A percentile compares a stretch with the other conserved stretches of the same genome.
These are phyloP conservation scores for Talinum fruticosum DNA, from an alignment of 148 eudicot species.

Conservation along the genomic window DNA sequence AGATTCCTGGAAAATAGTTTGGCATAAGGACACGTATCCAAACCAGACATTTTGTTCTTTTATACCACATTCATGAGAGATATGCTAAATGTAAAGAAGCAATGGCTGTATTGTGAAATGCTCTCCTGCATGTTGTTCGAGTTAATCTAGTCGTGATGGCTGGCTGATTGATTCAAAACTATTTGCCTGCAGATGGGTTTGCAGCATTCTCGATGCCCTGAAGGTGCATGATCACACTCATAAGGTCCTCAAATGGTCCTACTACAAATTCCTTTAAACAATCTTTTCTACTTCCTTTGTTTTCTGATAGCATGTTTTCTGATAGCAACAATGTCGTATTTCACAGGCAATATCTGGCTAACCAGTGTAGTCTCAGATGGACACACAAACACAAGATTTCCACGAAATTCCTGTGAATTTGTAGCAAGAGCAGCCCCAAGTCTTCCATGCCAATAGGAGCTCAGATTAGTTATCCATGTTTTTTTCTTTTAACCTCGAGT, in stretches of 20 bases:
- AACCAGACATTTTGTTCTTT: neutral
- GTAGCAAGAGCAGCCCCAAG: neutral
- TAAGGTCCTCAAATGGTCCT: conserved; percentile 32
- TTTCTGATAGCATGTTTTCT: conserved; percentile 21
- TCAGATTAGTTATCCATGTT: neutral
- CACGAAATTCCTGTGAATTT: too few species aligned
- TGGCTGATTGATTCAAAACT: conserved; percentile 1
- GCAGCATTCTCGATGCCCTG: conserved; percentile 75
- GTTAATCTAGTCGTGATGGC: neutral
- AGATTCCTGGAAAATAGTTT: too few species aligned
- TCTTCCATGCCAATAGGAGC: neutral
- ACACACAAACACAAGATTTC: neutral
- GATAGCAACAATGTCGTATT: neutral
- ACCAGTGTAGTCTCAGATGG: neutral
- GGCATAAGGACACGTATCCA: neutral
- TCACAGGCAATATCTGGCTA: conserved; percentile 11
- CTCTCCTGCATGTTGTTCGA: neutral
- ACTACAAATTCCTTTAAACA: neutral
- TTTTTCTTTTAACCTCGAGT: neutral
- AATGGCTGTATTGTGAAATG: neutral
- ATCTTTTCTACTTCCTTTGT: neutral
- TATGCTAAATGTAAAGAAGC: too few species aligned
- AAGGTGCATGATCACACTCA: conserved; percentile 44
- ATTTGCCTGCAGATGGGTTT: conserved; percentile 59
- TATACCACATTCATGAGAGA: neutral